Conservation (phyloP, 1,284 basidiomycete genomes). For the Fomitopsis pinicola region DNA sequence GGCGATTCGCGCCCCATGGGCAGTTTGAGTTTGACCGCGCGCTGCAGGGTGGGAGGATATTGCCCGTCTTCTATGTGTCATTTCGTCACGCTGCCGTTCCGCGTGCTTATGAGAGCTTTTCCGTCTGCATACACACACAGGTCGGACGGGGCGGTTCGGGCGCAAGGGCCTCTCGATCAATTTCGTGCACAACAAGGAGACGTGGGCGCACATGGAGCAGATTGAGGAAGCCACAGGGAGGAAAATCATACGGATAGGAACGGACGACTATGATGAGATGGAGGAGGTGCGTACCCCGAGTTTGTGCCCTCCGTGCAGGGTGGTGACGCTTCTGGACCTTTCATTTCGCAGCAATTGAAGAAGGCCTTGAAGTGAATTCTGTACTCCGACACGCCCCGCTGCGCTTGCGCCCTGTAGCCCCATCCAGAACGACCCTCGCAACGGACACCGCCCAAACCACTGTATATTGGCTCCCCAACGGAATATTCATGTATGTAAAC, state of each 20-base stretch:
- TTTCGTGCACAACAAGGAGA: constrained; percentile 86
- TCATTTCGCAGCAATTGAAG: constrained; percentile 60
- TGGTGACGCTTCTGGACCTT: constrained; percentile 2
- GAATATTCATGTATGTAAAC: background rate
- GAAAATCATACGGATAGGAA: constrained; percentile 78
- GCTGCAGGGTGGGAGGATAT: background rate
- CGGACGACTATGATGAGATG: constrained; percentile 85
- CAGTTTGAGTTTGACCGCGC: background rate
- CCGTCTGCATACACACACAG: constrained; percentile 35
- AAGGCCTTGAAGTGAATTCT: constrained; percentile 61
- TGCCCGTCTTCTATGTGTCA: background rate
- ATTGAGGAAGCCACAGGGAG: constrained; percentile 78
- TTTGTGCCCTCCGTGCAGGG: background rate
- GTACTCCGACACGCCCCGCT: constrained; percentile 5
- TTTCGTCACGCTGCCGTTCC: background rate
- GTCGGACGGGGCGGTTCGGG: constrained; percentile 93
- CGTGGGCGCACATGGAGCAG: constrained; percentile 81
- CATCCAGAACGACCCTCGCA: background rate
- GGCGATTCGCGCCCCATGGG: background rate
- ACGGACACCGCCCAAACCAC: background rate
- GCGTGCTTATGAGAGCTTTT: background rate
- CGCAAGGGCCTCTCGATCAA: constrained; percentile 96
- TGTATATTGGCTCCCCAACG: background rate
- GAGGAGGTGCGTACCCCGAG: constrained; percentile 57
- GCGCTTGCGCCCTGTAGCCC: constrained; percentile 19